Conservation (phyloP, 2,329 filamentous ascomycete species). For the Aspergillus unguis region DNA sequence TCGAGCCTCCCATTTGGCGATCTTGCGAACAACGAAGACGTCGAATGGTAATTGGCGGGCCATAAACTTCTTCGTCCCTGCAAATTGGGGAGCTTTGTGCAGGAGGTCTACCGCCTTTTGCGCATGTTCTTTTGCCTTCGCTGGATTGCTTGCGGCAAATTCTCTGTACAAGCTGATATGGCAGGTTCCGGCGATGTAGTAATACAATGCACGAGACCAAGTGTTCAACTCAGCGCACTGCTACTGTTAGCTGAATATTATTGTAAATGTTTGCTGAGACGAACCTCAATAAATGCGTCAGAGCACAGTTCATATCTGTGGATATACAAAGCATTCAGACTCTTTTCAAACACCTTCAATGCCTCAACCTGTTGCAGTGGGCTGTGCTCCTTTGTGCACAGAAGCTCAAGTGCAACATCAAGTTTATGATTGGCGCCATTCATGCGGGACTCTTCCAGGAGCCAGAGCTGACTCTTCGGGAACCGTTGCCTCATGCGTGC, state of each 20-base stretch:
- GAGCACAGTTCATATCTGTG: slow-evolving; percentile 74
- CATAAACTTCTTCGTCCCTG: slow-evolving; percentile 87
- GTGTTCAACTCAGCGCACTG: slow-evolving; percentile 75
- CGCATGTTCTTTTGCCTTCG: slow-evolving; percentile 56
- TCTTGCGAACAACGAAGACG: slow-evolving; percentile 75
- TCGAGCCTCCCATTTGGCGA: slow-evolving; percentile 82
- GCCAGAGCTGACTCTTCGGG: slow-evolving; percentile 79
- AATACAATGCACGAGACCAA: slow-evolving; percentile 87
- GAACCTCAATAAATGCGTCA: slow-evolving; percentile 65
- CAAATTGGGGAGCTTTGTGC: slow-evolving; percentile 66
- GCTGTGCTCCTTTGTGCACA: slow-evolving; percentile 59
- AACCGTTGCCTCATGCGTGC: slow-evolving; percentile 72
- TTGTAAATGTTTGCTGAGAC: slow-evolving; percentile 4
- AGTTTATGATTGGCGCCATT: slow-evolving; percentile 65
- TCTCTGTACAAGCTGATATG: slow-evolving; percentile 77
- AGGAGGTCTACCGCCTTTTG: slow-evolving; percentile 66
- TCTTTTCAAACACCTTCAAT: slow-evolving; percentile 79
- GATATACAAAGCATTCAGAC: slow-evolving; percentile 71
- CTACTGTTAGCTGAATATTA: neutral
- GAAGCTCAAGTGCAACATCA: slow-evolving; percentile 62
- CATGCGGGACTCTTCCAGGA: slow-evolving; percentile 81
- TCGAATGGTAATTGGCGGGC: slow-evolving; percentile 87
- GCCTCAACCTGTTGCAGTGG: slow-evolving; percentile 86
- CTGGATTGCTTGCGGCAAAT: slow-evolving; percentile 26
- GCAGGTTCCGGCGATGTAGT: slow-evolving; percentile 76